Conservation (phyloP, 768 basidiomycete genomes). For the Mycena vulgaris region DNA sequence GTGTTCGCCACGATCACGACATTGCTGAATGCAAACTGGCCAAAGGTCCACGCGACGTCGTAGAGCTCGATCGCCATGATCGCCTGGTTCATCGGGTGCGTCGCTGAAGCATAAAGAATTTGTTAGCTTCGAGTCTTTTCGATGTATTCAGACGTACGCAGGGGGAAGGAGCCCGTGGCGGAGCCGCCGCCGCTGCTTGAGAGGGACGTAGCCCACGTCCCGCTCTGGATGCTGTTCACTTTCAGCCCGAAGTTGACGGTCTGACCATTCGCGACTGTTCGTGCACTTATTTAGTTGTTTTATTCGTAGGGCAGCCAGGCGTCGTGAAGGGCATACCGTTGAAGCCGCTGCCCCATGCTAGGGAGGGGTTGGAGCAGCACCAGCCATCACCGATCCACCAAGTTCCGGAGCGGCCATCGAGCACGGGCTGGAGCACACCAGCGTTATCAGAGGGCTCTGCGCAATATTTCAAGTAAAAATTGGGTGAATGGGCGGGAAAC, state of each 20-base stretch:
- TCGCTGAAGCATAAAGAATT: conserved; percentile 10
- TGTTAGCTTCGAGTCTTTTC: neutral
- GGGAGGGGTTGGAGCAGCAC: conserved; percentile 29
- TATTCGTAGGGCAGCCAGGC: neutral
- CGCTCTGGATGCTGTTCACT: conserved; percentile 24
- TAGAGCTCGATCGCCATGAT: conserved; percentile 36
- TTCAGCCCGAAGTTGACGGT: conserved; percentile 28
- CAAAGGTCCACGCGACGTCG: conserved; percentile 35
- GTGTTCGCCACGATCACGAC: conserved; percentile 34
- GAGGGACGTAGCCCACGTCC: conserved; percentile 31
- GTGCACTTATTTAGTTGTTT: neutral
- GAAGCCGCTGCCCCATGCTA: conserved; percentile 33
- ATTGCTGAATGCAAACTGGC: conserved; percentile 36
- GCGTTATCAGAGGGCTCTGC: conserved; percentile 31
- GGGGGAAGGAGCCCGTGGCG: conserved; percentile 31
- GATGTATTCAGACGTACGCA: conserved; percentile 14
- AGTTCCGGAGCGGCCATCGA: conserved; percentile 31
- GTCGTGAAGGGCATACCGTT: conserved; percentile 9
- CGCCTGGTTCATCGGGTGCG: conserved; percentile 37
- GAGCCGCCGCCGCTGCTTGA: conserved; percentile 31
- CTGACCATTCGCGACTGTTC: conserved; percentile 27
- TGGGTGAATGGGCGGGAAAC: too few species aligned
- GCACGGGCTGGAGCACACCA: conserved; percentile 32
- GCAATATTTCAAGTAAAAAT: neutral
- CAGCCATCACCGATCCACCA: conserved; percentile 35